Percentiles rank a stretch among this genome's conserved stretches.
These are phyloP conservation scores for Diaporthe nobilis DNA, from an alignment of 2,329 filamentous ascomycete species.

Conservation along the genomic window DNA sequence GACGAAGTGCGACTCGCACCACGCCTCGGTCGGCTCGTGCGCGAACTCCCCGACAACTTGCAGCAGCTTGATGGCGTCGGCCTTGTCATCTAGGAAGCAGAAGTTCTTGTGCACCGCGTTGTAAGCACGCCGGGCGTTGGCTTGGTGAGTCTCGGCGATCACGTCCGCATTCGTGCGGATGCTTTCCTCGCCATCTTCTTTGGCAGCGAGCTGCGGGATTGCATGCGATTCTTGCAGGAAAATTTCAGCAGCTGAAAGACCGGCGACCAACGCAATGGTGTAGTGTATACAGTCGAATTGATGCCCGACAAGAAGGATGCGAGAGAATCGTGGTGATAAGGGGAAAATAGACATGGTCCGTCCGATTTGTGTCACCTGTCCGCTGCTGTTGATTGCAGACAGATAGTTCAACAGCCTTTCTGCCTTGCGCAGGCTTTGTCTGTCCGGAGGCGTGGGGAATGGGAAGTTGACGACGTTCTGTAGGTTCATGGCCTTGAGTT, in stretches of 20 bases:
- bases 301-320: slow-evolving; percentile 91
- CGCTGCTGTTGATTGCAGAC: slow-evolving; percentile 79
- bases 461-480: slow-evolving; percentile 94
- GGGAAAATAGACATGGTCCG: slow-evolving; percentile 90
- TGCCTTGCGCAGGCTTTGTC: slow-evolving; percentile 81
- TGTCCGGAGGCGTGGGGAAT: slow-evolving; percentile 91
- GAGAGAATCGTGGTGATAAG: slow-evolving; percentile 88
- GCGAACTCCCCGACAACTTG: slow-evolving; percentile 91
- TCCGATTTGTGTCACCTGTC: slow-evolving; percentile 84
- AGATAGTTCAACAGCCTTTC: slow-evolving; percentile 90
- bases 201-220: slow-evolving; percentile 69
- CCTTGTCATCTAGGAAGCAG: slow-evolving; percentile 83
- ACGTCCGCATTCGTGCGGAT: slow-evolving; percentile 77
- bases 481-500: slow-evolving; percentile 95
- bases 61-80: slow-evolving; percentile 91
- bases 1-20: slow-evolving; percentile 88
- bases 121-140: slow-evolving; percentile 71
- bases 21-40: slow-evolving; percentile 77
- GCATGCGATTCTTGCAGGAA: slow-evolving; percentile 88
- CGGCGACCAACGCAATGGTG: slow-evolving; percentile 89
- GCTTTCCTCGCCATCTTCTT: slow-evolving; percentile 62
- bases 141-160: slow-evolving; percentile 78
- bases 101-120: slow-evolving; percentile 84
- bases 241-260: slow-evolving; percentile 88
- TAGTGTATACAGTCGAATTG: slow-evolving; percentile 86